These are phyloP conservation scores for Bullera alba DNA, from an alignment of 768 basidiomycete species.

Conservation along the genomic window DNA sequence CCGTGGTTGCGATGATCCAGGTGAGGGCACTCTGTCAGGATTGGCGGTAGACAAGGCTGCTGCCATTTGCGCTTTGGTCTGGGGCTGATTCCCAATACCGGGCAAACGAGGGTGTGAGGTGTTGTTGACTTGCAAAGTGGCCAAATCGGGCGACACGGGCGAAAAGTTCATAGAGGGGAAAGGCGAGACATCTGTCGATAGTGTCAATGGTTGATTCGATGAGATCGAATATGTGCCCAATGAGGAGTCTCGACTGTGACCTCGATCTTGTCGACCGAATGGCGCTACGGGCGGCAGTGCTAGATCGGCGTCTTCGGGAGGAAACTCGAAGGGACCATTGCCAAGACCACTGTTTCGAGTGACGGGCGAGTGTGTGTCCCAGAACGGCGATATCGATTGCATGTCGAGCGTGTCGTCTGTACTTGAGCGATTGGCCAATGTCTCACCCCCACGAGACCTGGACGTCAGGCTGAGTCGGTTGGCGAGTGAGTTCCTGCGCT, in stretches of 20 bases:
- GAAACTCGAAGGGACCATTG: neutral
- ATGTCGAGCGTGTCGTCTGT: constrained; percentile 4
- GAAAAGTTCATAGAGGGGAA: constrained; percentile 1
- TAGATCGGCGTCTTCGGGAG: neutral
- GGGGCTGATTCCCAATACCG: neutral
- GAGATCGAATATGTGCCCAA: neutral
- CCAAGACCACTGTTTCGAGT: too few relatives aligned
- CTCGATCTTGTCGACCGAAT: too few relatives aligned
- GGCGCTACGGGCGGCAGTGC: neutral
- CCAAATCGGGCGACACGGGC: constrained; percentile 4
- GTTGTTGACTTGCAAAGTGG: neutral
- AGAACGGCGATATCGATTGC: constrained; percentile 27
- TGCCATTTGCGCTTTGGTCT: constrained; percentile 31
- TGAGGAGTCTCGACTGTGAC: neutral
- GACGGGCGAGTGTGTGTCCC: constrained; percentile 9
- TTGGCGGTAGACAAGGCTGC: constrained; percentile 20
- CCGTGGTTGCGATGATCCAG: neutral
- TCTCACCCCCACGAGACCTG: too few relatives aligned
- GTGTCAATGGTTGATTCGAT: neutral
- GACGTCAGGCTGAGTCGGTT: constrained; percentile 1
- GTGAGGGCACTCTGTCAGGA: constrained; percentile 9
- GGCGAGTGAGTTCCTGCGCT: neutral
- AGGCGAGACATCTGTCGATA: neutral
- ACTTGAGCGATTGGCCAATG: constrained; percentile 8
- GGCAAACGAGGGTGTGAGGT: neutral